These are phyloP conservation scores for Apium graveolens DNA, from an alignment of 129 eudicot species.

Conservation along the genomic window DNA sequence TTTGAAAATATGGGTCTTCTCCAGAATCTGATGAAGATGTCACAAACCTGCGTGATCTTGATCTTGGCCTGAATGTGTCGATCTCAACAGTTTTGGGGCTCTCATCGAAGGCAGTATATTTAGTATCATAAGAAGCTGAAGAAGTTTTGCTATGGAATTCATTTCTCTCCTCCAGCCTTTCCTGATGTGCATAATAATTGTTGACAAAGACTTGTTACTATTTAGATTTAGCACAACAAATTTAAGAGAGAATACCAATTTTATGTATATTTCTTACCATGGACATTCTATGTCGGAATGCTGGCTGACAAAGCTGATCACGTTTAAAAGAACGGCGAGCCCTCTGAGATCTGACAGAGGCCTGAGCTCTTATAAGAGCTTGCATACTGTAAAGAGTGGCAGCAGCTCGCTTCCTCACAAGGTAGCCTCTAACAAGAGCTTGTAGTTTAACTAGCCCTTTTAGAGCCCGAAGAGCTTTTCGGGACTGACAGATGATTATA, in stretches of 20 bases:
- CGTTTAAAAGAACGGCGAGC: conserved; percentile 54
- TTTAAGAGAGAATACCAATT: not conserved
- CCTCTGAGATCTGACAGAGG: conserved; percentile 54
- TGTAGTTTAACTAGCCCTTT: conserved; percentile 88
- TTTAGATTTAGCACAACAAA: not conserved
- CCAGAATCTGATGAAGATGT: conserved; percentile 46
- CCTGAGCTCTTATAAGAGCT: conserved; percentile 81
- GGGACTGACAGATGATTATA: conserved; percentile 43
- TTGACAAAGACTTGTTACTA: not conserved
- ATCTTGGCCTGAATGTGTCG: conserved; percentile 65
- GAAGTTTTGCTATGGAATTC: conserved; percentile 64
- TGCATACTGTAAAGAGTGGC: conserved; percentile 95
- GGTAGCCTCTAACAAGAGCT: conserved; percentile 86
- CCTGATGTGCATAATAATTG: conserved; percentile 28
- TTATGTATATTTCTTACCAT: conserved; percentile 35
- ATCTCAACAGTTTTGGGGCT: conserved; percentile 87
- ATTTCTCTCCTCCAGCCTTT: conserved; percentile 53
- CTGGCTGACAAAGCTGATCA: conserved; percentile 35
- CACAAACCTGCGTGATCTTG: conserved; percentile 63
- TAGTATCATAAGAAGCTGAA: conserved; percentile 47
- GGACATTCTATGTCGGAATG: conserved; percentile 45
- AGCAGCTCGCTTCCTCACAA: conserved; percentile 79
- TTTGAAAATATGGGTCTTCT: conserved; percentile 42
- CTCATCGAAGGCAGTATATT: conserved; percentile 40
- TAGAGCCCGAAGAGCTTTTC: conserved; percentile 82